Base-by-base conservation (phyloP, 2,329 filamentous ascomycete genomes). In the Fusarium veterinarium region DNA sequence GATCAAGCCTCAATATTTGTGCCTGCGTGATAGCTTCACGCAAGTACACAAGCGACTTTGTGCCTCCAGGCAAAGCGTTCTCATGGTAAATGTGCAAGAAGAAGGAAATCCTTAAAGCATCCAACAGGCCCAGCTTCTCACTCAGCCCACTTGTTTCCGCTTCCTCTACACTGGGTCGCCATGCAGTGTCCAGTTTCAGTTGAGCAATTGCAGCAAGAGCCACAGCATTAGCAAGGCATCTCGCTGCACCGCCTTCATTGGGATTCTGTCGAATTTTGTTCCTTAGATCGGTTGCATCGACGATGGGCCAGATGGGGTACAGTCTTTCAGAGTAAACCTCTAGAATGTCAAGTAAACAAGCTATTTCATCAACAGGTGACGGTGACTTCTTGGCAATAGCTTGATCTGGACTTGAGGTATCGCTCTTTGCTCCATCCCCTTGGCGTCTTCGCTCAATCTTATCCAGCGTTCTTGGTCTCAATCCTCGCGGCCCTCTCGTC, bases 41-140 rank as follows among this genome's bases (percentile, higher is more conserved):
- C 11, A 88, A 73, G 68, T 85, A 86, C 13, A 88, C 73, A 11
- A 87, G 77, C 5, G 86, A 87, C 56, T 84, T 83, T 4, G 80
- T 81, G 2, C 85, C 84, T 6, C 86, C 86, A 0, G 84, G 80
- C 14, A 80, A 71, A 63, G 83, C 81, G 59, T 88, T 87, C 73
- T 88, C 86, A 69, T 87, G 82, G 58, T 86, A 87, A 16, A 87
- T 83, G 71, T 88, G 86, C 23, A 88, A 76, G 52, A 87, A 88
- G 69, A 88, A 88, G 0, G 85, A 84, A 4, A 83, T 84, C 8
- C 85, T 81, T 7, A 88, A 70, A 38, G 78, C 80, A 53, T 86
- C 81, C 25, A 88, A 77, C 20, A 79, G 82, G 41, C 80, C 75
- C 8, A 73, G 68, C 19, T 72, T 75, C 28, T 76, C 79, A 31